Base-by-base conservation (phyloP, 495 filamentous ascomycete species). In the Penicillium manginii region DNA sequence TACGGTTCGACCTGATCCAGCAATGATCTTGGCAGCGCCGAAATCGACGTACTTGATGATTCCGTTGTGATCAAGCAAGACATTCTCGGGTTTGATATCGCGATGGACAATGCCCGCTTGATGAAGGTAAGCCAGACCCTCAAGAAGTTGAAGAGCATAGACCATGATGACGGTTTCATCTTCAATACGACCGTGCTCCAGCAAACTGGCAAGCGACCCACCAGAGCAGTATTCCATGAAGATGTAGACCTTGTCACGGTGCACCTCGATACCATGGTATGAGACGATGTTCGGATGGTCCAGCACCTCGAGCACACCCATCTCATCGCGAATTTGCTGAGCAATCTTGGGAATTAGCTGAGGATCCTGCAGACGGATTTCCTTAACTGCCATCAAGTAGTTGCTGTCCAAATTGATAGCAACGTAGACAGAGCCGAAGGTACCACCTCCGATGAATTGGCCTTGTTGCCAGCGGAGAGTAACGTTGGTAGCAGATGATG, bases 141-240 rank as follows among this genome's bases (percentile, higher is more conserved):
- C 96, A 10, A 98, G 83, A 71, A 98, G 88, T 65, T 98, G 96
- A 29, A 98, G 81, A 22, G 93, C 91, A 67, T 98, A 98, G 6
- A 98, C 96, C 88, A 93, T 93, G 55, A 97, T 92, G 54, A 98
- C 93, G 15, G 92, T 96, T 74, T 98, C 94, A 63, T 98, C 94
- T 72, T 98, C 94, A 58, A 98, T 96, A 21, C 96, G 88, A 10
- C 94, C 94, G 66, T 98, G 93, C 73, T 98, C 94, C 17, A 98
- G 79, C 57, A 98, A 78, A 21, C 82, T 86, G 43, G 94, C 92
- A n/a, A 98, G 78, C 5, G 93, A 97, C 17, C 94, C 94, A 31
- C 96, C 93, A 3, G 91, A 93, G 66, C 94, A 98, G 72, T 96
- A 97, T 73, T 98, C 94, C 94, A 98, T 98, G 75, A 98, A 98